These are phyloP conservation scores for Orbilia quercus DNA, from an alignment of 2,329 filamentous ascomycete genomes.

Conservation along the genomic window DNA sequence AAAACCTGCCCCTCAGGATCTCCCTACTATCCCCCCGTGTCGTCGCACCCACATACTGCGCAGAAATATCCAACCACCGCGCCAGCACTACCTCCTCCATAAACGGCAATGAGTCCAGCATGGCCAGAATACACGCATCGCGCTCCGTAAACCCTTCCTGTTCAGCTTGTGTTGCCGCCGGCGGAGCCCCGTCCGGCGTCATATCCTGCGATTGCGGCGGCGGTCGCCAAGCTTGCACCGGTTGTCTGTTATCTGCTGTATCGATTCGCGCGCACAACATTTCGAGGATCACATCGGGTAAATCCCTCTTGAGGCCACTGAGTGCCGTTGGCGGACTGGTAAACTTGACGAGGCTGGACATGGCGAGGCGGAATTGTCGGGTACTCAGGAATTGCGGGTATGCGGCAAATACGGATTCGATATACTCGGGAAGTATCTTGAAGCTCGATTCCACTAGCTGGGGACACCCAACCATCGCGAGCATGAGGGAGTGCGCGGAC, in stretches of 20 bases:
- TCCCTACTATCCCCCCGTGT: constrained; percentile 73
- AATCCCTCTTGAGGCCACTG: constrained; percentile 76
- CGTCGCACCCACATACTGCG: constrained; percentile 68
- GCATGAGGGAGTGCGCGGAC: constrained; percentile 82
- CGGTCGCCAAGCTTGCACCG: constrained; percentile 62
- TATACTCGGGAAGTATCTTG: constrained; percentile 81
- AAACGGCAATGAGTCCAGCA: constrained; percentile 82
- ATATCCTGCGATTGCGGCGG: constrained; percentile 60
- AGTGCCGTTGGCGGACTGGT: constrained; percentile 82
- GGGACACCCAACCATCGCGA: constrained; percentile 82
- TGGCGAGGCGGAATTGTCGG: constrained; percentile 87
- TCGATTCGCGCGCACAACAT: constrained; percentile 74
- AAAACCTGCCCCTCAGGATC: constrained; percentile 75
- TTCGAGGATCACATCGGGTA: constrained; percentile 84
- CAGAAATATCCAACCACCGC: constrained; percentile 81
- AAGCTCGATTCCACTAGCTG: constrained; percentile 78
- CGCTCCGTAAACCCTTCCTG: constrained; percentile 72
- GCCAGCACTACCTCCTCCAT: constrained; percentile 76
- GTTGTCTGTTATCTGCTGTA: constrained; percentile 60
- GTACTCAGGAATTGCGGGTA: constrained; percentile 83
- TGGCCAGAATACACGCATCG: constrained; percentile 77
- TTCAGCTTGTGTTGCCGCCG: constrained; percentile 58
- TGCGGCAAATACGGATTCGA: constrained; percentile 80
- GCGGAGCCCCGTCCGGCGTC: constrained; percentile 59
- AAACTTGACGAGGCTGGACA: constrained; percentile 84